A percentile compares a stretch with the other conserved stretches of the same genome.
phyloP scores from a whole-genome alignment of 495 filamentous ascomycete genomes.

The Penicillium verhagenii region DNA sequence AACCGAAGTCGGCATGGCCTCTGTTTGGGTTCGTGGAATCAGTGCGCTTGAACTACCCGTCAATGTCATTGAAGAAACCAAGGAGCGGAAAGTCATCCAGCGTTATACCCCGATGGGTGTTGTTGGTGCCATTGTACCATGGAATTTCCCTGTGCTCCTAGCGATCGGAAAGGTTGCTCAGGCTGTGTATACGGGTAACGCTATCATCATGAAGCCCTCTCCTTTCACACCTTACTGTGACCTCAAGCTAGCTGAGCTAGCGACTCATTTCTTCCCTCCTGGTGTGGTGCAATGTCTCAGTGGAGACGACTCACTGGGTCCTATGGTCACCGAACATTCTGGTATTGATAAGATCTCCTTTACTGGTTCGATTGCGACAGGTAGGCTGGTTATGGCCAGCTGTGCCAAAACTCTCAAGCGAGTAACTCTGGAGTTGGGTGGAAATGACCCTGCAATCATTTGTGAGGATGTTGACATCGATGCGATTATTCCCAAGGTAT shows the following conservation, averaged over 20 bases:
- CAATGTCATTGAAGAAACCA: constrained; percentile 47
- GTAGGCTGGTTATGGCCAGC: constrained; percentile 61
- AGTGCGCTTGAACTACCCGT: constrained; percentile 23
- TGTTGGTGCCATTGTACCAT: constrained; percentile 53
- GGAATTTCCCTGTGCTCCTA: constrained; percentile 61
- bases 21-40: constrained; percentile 23
- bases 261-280: constrained; percentile 57
- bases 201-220: constrained; percentile 59
- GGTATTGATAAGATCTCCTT: constrained; percentile 68
- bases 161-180: constrained; percentile 54
- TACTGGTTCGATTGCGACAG: constrained; percentile 64
- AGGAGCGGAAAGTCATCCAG: constrained; percentile 37
- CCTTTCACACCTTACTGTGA: constrained; percentile 67
- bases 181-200: constrained; percentile 58
- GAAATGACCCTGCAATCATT: constrained; percentile 68
- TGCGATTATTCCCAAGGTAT: constrained; percentile 53
- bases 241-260: constrained; percentile 63
- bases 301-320: constrained; percentile 64
- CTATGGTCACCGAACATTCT: constrained; percentile 55
- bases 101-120: constrained; percentile 52
- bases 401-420: constrained; percentile 62
- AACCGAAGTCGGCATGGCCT: constrained; percentile 26
- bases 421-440: constrained; percentile 60
- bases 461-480: constrained; percentile 65
- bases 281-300: constrained; percentile 67